Percentiles rank a stretch among this genome's conserved stretches.
phyloP scores from a whole-genome alignment of 306 rosid species.

The Hippophae gyantsensis region DNA sequence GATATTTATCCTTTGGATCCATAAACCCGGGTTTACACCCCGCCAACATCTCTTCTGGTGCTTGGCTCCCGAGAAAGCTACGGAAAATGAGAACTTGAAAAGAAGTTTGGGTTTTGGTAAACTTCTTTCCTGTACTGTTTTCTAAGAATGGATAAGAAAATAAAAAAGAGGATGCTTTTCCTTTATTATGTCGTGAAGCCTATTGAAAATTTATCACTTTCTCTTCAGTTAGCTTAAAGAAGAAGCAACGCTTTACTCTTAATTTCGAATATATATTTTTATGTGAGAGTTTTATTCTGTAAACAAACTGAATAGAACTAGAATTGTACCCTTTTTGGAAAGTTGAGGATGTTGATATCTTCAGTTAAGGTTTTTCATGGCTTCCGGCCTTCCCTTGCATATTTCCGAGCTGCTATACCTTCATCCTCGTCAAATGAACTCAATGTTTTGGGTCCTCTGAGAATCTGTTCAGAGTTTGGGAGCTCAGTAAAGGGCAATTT shows the following conservation, averaged over 20 bases:
- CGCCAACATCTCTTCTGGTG: too few species aligned
- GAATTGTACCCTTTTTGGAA: not conserved
- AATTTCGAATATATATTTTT: not conserved
- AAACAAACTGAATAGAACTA: not conserved
- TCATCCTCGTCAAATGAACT: not conserved
- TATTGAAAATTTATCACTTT: not conserved
- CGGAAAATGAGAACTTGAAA: too few species aligned
- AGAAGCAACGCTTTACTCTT: not conserved
- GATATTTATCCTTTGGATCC: too few species aligned
- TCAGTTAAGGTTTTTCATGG: conserved; percentile 8
- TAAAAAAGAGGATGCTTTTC: not conserved
- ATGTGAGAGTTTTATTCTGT: not conserved
- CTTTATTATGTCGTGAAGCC: not conserved
- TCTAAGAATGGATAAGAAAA: not conserved
- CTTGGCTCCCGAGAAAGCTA: too few species aligned
- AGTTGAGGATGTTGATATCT: conserved; percentile 13
- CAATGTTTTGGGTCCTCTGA: not conserved
- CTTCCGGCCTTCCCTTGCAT: conserved; percentile 5
- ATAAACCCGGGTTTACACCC: too few species aligned
- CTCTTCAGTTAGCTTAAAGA: not conserved
- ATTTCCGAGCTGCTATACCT: not conserved
- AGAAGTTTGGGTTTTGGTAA: too few species aligned
- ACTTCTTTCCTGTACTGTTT: not conserved
- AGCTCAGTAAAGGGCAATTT: conserved; percentile 2
- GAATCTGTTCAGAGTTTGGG: conserved; percentile 6